Evolutionary conservation across 176 grass and related monocot species (phyloP).

Genomic region (Lolium rigidum): DNA sequence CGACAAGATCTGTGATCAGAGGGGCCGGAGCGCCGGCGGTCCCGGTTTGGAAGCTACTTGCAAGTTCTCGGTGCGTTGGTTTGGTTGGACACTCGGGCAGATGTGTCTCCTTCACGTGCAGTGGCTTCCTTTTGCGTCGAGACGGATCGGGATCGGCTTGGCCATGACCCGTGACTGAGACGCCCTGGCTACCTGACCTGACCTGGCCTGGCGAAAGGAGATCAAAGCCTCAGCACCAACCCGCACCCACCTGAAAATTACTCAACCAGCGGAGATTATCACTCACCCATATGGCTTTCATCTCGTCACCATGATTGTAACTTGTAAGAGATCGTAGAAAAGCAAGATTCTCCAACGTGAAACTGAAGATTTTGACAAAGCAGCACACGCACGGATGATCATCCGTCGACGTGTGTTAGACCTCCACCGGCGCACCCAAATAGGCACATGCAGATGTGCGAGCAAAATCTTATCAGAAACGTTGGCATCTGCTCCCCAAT

Average conservation of each 20-base stretch:
- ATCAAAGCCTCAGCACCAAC: background rate
- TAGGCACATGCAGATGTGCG: too few relatives aligned
- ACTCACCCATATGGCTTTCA: background rate
- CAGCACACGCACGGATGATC: background rate
- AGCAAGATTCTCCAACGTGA: background rate
- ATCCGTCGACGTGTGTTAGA: background rate
- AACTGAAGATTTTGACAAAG: background rate
- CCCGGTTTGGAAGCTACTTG: constrained; percentile 28
- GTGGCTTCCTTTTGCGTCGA: constrained; percentile 28
- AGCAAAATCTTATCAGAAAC: too few relatives aligned
- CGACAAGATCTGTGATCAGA: constrained; percentile 37
- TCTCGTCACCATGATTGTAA: background rate
- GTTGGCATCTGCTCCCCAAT: too few relatives aligned
- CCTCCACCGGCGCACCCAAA: too few relatives aligned
- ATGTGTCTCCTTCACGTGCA: constrained; percentile 33
- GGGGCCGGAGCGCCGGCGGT: background rate
- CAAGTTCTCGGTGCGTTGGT: background rate
- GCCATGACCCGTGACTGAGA: background rate
- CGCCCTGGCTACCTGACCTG: constrained; percentile 23
- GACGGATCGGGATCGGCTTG: background rate
- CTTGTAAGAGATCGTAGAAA: background rate
- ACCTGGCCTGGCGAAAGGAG: background rate
- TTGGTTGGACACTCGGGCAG: constrained; percentile 29
- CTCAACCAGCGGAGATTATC: background rate
- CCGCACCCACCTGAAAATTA: constrained; percentile 11